Conservation (phyloP, 169 alveolate species). For the Cryptosporidium felis region DNA sequence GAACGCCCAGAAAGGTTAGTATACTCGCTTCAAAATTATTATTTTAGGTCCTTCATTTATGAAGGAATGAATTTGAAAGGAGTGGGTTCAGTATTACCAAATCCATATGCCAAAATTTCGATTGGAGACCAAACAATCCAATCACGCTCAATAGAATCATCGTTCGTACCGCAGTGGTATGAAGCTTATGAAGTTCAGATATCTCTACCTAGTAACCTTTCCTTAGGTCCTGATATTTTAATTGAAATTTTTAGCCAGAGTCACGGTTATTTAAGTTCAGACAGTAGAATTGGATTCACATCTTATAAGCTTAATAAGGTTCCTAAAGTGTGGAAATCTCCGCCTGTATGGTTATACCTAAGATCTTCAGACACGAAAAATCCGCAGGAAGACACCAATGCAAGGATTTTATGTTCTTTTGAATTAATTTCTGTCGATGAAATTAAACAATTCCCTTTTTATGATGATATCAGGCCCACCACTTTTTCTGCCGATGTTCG, state of each 20-base stretch:
- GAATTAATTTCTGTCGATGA: slow-evolving; percentile 83
- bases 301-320: slow-evolving; percentile 79
- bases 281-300: slow-evolving; percentile 77
- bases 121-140: slow-evolving; percentile 83
- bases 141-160: slow-evolving; percentile 80
- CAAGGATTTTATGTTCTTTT: slow-evolving; percentile 84
- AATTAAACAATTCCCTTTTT: slow-evolving; percentile 81
- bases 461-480: slow-evolving; percentile 88
- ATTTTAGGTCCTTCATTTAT: slow-evolving; percentile 85
- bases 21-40: slow-evolving; percentile 79
- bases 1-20: slow-evolving; percentile 83
- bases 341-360: slow-evolving; percentile 87
- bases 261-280: slow-evolving; percentile 74
- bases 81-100: slow-evolving; percentile 74
- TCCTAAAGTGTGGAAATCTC: slow-evolving; percentile 88
- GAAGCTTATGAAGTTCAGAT: slow-evolving; percentile 87
- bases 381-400: slow-evolving; percentile 81
- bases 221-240: slow-evolving; percentile 86
- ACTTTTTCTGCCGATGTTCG: slow-evolving; percentile 81
- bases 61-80: slow-evolving; percentile 88
- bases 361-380: slow-evolving; percentile 76
- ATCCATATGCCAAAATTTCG: slow-evolving; percentile 79
- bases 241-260: slow-evolving; percentile 80
- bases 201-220: slow-evolving; percentile 83
- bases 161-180: slow-evolving; percentile 85